Conservation (phyloP, 1,284 basidiomycete genomes). For the Retiboletus flavoniger region DNA sequence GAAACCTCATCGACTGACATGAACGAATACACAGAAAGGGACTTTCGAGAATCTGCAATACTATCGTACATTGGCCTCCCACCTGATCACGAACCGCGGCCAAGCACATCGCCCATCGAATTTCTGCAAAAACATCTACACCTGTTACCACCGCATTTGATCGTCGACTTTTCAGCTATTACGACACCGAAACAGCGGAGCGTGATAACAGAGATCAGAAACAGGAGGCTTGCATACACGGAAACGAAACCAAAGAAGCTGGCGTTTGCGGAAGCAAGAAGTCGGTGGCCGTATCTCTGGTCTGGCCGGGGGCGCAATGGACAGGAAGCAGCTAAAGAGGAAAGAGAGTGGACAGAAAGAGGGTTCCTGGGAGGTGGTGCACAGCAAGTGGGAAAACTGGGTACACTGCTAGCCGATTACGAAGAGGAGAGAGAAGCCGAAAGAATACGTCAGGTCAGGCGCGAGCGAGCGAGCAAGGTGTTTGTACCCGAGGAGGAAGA, state of each 20-base stretch:
- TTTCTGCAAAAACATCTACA: conserved; percentile 62
- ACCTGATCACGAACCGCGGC: conserved; percentile 55
- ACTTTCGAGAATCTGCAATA: conserved; percentile 43
- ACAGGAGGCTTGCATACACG: conserved; percentile 63
- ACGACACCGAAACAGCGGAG: conserved; percentile 69
- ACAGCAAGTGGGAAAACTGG: conserved; percentile 69
- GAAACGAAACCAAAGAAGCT: conserved; percentile 55
- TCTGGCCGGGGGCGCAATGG: conserved; percentile 50
- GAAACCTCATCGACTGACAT: not conserved
- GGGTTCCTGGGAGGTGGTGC: conserved; percentile 58
- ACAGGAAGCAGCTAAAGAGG: conserved; percentile 57
- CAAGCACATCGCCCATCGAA: conserved; percentile 53
- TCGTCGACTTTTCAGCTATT: conserved; percentile 54
- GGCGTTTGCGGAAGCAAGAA: conserved; percentile 48
- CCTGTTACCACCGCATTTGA: conserved; percentile 66
- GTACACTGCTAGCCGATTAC: conserved; percentile 60
- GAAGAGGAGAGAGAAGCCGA: conserved; percentile 74
- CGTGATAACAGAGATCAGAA: conserved; percentile 59
- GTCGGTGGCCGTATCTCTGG: conserved; percentile 67
- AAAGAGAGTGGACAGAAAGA: conserved; percentile 63
- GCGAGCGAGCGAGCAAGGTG: conserved; percentile 41
- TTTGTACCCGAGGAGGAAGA: conserved; percentile 69
- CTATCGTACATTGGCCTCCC: conserved; percentile 66
- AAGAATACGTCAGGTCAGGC: conserved; percentile 48
- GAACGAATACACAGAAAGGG: conserved; percentile 15